Evolutionary conservation across 164 flowering plant genomes (phyloP).

Genomic region (Kalanchoe fedtschenkoi): DNA sequence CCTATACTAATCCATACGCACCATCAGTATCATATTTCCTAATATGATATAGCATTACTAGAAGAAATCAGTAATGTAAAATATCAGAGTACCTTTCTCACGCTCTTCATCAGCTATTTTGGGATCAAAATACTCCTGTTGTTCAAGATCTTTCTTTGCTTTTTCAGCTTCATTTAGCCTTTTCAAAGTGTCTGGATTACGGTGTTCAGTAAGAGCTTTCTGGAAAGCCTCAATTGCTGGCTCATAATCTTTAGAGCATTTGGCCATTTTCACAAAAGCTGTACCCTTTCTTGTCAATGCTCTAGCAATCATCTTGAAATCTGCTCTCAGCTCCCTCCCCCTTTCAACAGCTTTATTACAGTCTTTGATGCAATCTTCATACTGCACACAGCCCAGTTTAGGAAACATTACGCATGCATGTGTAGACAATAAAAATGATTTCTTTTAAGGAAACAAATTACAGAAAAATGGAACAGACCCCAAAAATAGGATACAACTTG

Average conservation of each 20-base stretch:
- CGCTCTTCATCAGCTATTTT: slow-evolving; percentile 85
- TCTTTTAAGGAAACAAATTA: too few species aligned
- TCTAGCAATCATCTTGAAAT: slow-evolving; percentile 86
- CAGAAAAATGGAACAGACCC: too few species aligned
- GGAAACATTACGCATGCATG: neutral
- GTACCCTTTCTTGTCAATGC: slow-evolving; percentile 94
- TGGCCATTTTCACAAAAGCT: slow-evolving; percentile 81
- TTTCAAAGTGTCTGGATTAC: slow-evolving; percentile 90
- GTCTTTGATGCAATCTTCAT: slow-evolving; percentile 87
- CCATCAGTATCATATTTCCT: neutral
- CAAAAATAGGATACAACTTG: too few species aligned
- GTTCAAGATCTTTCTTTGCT: slow-evolving; percentile 88
- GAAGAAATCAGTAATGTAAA: neutral
- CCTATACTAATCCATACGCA: slow-evolving; percentile 27
- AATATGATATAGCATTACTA: neutral
- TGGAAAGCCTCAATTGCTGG: slow-evolving; percentile 88
- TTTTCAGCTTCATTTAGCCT: slow-evolving; percentile 89
- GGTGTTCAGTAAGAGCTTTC: slow-evolving; percentile 94
- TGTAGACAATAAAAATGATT: too few species aligned
- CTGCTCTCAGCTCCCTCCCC: slow-evolving; percentile 86
- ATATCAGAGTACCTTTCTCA: slow-evolving; percentile 61
- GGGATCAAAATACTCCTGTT: slow-evolving; percentile 85
- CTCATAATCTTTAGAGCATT: slow-evolving; percentile 74
- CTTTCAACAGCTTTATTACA: slow-evolving; percentile 96
- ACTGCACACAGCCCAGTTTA: slow-evolving; percentile 25